A percentile compares a stretch with the other conserved stretches of the same genome.
Evolutionary conservation across 2,329 filamentous ascomycete species (phyloP).

Genomic region (Lomentospora prolificans): DNA sequence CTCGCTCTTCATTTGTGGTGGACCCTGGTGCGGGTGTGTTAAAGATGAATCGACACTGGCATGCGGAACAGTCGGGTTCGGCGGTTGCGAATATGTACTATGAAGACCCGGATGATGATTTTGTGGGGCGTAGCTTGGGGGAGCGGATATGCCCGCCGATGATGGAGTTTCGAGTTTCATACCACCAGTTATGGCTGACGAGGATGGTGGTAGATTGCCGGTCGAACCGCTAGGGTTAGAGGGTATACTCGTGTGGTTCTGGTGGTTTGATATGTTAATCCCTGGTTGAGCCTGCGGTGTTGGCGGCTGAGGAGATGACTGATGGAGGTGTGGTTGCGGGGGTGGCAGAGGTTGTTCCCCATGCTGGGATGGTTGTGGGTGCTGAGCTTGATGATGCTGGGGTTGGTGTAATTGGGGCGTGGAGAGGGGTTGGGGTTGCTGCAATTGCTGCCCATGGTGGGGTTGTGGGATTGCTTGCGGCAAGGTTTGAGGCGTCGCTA

Average conservation of each 20-base stretch:
- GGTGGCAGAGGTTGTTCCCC: background rate
- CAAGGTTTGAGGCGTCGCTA: background rate
- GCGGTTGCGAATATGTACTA: background rate
- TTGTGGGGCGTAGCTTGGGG: background rate
- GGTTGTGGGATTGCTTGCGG: background rate
- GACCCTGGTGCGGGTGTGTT: background rate
- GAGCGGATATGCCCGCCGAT: background rate
- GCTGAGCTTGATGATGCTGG: background rate
- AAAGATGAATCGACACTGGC: background rate
- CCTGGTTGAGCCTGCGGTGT: conserved; percentile 4
- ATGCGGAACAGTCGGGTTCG: background rate
- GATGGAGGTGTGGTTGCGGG: background rate
- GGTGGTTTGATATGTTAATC: background rate
- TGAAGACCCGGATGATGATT: background rate
- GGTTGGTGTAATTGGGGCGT: conserved; percentile 8
- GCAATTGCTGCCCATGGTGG: background rate
- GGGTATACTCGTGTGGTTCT: background rate
- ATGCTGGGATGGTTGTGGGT: background rate
- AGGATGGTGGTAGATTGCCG: background rate
- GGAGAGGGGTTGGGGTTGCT: background rate
- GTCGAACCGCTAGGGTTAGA: background rate
- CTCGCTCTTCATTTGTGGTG: background rate
- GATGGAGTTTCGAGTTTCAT: background rate
- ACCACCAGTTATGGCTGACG: background rate
- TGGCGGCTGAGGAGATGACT: background rate